phyloP scores from a whole-genome alignment of 371 early-diverging fungal genomes.

The Apophysomyces ossiformis region DNA sequence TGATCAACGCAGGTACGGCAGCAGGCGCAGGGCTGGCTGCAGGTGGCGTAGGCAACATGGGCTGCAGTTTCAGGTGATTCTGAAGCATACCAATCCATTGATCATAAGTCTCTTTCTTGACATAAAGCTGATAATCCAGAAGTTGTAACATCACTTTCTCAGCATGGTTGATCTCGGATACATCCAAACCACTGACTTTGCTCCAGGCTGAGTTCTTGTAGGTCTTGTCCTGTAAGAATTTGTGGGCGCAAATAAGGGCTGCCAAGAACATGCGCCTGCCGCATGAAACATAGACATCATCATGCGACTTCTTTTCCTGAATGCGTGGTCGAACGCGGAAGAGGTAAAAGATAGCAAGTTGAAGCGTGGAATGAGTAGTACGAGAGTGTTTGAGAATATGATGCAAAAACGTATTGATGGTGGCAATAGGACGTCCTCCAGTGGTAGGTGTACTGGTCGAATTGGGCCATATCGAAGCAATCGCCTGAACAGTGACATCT shows the following conservation, averaged over 20 bases:
- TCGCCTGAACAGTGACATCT: constrained; percentile 61
- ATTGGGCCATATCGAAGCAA: constrained; percentile 60
- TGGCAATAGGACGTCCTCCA: constrained; percentile 40
- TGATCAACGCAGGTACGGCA: too few species aligned
- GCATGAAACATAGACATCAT: constrained; percentile 48
- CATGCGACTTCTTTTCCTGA: constrained; percentile 19
- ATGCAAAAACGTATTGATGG: constrained; percentile 68
- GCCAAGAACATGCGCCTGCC: constrained; percentile 82
- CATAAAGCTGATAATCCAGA: constrained; percentile 74
- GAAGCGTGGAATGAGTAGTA: constrained; percentile 77
- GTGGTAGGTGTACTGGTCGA: constrained; percentile 46
- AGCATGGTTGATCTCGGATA: constrained; percentile 70
- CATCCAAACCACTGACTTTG: constrained; percentile 71
- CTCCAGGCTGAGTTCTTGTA: constrained; percentile 82
- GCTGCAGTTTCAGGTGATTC: constrained; percentile 32
- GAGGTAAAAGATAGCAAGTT: constrained; percentile 72
- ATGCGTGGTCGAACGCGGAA: constrained; percentile 52
- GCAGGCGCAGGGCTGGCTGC: constrained; percentile 14
- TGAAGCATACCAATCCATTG: constrained; percentile 44
- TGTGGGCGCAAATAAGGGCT: constrained; percentile 75
- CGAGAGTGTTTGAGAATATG: constrained; percentile 76
- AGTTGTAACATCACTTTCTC: constrained; percentile 71
- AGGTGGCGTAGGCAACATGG: constrained; percentile 6
- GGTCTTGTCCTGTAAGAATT: constrained; percentile 75
- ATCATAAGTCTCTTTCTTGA: constrained; percentile 60